Percentiles rank a stretch among this genome's conserved stretches.
phyloP scores from a whole-genome alignment of 2,329 filamentous ascomycete genomes.

The Bipolaris victoriae region DNA sequence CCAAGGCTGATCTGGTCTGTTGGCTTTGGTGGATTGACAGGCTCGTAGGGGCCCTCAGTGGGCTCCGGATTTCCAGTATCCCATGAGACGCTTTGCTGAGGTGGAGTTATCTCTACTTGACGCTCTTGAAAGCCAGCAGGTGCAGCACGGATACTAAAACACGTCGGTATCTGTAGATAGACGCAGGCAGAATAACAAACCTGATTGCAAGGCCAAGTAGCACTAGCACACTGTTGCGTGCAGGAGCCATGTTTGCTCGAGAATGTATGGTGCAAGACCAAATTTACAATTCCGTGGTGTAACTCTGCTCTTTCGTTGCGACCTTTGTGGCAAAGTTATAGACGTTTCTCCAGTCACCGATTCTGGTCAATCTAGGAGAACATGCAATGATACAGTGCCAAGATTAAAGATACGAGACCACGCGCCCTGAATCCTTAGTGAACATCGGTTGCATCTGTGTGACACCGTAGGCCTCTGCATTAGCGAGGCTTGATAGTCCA shows the following conservation, averaged over 20 bases:
- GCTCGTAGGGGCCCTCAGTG: slow-evolving; percentile 17
- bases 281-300: slow-evolving; percentile 12
- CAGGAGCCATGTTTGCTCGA: slow-evolving; percentile 31
- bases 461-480: slow-evolving; percentile 24
- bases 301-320: slow-evolving; percentile 8
- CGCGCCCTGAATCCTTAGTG: slow-evolving; percentile 23
- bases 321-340: slow-evolving; percentile 33
- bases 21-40: slow-evolving; percentile 14
- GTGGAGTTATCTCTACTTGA: slow-evolving; percentile 25
- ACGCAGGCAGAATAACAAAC: slow-evolving; percentile 19
- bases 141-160: slow-evolving; percentile 26
- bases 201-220: slow-evolving; percentile 36
- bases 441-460: slow-evolving; percentile 28
- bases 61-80: slow-evolving; percentile 19
- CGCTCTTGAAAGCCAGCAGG: slow-evolving; percentile 27
- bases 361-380: slow-evolving; percentile 21
- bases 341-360: slow-evolving; percentile 21
- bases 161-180: slow-evolving; percentile 9
- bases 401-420: slow-evolving; percentile 45
- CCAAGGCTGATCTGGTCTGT: slow-evolving; percentile 16
- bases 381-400: slow-evolving; percentile 30
- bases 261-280: neutral
- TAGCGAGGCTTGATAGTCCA: slow-evolving; percentile 24
- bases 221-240: slow-evolving; percentile 30
- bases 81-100: slow-evolving; percentile 27